Base-by-base conservation (phyloP, 441 rosid genomes). In the Pelargonium cotyledonis region DNA sequence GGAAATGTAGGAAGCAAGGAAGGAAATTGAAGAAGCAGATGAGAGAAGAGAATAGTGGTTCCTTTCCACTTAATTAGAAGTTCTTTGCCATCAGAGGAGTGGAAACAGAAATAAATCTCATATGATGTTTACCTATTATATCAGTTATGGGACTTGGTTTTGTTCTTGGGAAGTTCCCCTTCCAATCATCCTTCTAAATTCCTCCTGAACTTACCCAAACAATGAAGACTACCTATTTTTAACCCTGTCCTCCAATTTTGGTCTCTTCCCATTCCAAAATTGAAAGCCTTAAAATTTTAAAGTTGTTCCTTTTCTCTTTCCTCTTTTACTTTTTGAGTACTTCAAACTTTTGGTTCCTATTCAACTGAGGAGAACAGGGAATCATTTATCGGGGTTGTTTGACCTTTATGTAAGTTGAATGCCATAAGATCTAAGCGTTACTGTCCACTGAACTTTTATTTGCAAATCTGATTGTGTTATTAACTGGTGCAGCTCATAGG, bases 401-500 rank as follows among this genome's bases (percentile, higher is more conserved):
- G 14, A 23, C 3, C 3, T 58, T 5, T n/a, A n/a, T 19, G 11
- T 58, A 21, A 58, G 31, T 58, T 21, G 11, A 21, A n/a, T 8
- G 10, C 14, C 31, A 58, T 19, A 26, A 58, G 23, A 58, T 19
- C 35, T 58, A 21, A 58, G 31, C 10, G 9, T 21, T 58, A 58
- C 63, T 58, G 63, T 19, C 31, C 31, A 58, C 31, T 58, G 35
- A 21, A 58, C 63, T 58, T 58, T 58, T 19, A 19, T 8, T 46
- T 51, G 44, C 26, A 8, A 18, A 53, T 71, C 77, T 77, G 57
- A 67, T 65, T 21, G 16, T 6, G n/a, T 76, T 11, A 63, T 53
- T 70, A 26, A 63, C 63, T 77, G 46, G 65, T 80, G 85, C 91
- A 94, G 99, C 89, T 94, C 75, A 84, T 91, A 70, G 92, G 84